Evolutionary conservation across 2,329 filamentous ascomycete species (phyloP).

Genomic region (Hymenoscyphus repandus): DNA sequence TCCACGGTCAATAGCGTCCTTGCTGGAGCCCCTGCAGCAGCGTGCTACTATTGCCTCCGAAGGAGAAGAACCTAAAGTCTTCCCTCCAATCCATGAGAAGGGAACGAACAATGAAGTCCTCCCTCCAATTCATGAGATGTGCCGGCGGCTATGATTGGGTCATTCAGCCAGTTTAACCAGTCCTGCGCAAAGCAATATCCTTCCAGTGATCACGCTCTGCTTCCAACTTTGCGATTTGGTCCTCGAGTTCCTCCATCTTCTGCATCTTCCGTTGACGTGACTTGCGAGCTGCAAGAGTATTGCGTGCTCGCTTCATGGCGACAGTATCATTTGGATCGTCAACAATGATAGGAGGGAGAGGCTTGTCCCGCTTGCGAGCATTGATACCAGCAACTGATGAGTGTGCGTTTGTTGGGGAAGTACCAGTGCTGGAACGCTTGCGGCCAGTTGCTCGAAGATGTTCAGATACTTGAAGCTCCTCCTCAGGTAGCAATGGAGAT

Average conservation of each 20-base stretch:
- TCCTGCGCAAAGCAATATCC: constrained; percentile 28
- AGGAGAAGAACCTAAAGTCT: constrained; percentile 22
- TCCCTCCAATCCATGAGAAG: constrained; percentile 30
- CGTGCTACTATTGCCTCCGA: constrained; percentile 29
- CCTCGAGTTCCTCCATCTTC: constrained; percentile 69
- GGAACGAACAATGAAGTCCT: constrained; percentile 8
- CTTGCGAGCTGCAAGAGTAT: constrained; percentile 89
- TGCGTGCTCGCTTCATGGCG: constrained; percentile 90
- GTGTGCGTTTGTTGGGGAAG: constrained; percentile 45
- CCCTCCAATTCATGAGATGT: constrained; percentile 30
- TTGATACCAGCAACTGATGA: constrained; percentile 66
- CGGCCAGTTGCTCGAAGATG: constrained; percentile 37
- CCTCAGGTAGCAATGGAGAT: constrained; percentile 30
- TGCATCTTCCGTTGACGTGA: constrained; percentile 82
- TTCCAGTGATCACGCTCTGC: constrained; percentile 64
- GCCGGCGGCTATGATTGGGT: constrained; percentile 24
- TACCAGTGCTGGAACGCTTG: constrained; percentile 35
- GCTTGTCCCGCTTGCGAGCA: constrained; percentile 73
- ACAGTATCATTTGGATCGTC: constrained; percentile 67
- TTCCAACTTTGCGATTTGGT: constrained; percentile 64
- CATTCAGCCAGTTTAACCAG: constrained; percentile 18
- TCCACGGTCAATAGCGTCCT: constrained; percentile 29
- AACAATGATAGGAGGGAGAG: constrained; percentile 71
- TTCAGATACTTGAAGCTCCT: constrained; percentile 45
- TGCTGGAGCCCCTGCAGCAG: constrained; percentile 20